phyloP scores from a whole-genome alignment of 2,329 filamentous ascomycete genomes.

The Talaromyces verruculosus region DNA sequence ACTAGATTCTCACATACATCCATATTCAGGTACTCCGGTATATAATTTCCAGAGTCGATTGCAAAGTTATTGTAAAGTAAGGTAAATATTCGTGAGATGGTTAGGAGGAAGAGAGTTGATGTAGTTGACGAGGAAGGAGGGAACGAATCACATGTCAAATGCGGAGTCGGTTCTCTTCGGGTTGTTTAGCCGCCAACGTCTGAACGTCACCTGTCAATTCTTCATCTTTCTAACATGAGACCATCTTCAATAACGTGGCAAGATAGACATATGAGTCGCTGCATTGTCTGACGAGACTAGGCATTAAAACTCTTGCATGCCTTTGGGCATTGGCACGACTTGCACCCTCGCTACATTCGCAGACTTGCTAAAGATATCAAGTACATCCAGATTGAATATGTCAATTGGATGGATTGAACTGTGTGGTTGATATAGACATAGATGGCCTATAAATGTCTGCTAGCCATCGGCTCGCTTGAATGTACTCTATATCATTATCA shows the following conservation, averaged over 20 bases:
- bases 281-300: not conserved
- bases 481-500: not conserved
- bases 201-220: not conserved
- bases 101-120: not conserved
- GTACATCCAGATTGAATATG: not conserved
- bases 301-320: not conserved
- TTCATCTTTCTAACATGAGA: not conserved
- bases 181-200: not conserved
- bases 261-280: not conserved
- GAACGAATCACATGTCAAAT: slow-evolving; percentile 22
- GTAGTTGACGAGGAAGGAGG: not conserved
- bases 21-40: not conserved
- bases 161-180: slow-evolving; percentile 11
- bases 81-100: not conserved
- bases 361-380: not conserved
- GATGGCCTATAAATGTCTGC: not conserved
- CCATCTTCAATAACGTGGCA: not conserved
- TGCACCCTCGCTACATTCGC: not conserved
- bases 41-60: not conserved
- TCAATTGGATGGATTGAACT: not conserved
- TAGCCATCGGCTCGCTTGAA: not conserved
- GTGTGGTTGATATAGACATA: not conserved
- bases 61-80: too few relatives aligned
- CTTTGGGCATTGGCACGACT: not conserved
- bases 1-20: not conserved